Conservation (phyloP, 257 asterid species). For the Scutellaria minor region DNA sequence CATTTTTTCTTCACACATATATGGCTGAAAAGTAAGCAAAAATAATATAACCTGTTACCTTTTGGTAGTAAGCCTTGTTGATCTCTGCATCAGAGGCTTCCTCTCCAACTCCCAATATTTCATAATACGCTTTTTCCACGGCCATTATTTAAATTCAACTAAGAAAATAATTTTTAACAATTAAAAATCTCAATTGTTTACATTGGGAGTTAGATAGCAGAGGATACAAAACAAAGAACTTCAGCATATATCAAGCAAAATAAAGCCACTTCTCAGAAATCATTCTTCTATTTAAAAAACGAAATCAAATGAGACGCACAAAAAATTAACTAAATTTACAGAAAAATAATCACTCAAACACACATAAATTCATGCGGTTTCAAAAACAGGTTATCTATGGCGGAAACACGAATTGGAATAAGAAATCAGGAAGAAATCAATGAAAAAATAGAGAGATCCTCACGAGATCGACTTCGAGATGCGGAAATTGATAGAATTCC, state of each 20-base stretch:
- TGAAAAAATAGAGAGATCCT: conserved; percentile 13
- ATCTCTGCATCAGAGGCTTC: conserved; percentile 71
- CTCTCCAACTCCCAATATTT: conserved; percentile 62
- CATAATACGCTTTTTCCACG: conserved; percentile 75
- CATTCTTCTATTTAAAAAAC: background rate
- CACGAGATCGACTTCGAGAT: conserved; percentile 27
- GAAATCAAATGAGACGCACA: background rate
- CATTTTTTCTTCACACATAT: background rate
- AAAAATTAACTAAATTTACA: background rate
- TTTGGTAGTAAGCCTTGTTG: conserved; percentile 74
- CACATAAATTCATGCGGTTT: background rate
- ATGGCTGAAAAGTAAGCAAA: background rate
- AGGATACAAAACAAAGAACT: background rate
- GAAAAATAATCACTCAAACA: conserved; percentile 6
- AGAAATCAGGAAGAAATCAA: background rate
- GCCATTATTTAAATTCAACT: conserved; percentile 54
- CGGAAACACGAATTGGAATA: conserved; percentile 1
- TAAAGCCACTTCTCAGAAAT: background rate
- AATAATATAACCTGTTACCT: conserved; percentile 47
- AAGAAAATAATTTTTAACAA: conserved; percentile 27
- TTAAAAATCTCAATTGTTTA: background rate
- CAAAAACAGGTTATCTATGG: conserved; percentile 16
- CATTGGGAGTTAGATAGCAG: background rate
- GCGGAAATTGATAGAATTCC: conserved; percentile 9
- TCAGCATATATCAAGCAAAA: background rate